phyloP scores from a whole-genome alignment of 2,329 filamentous ascomycete genomes.

The Neurospora sp. region DNA sequence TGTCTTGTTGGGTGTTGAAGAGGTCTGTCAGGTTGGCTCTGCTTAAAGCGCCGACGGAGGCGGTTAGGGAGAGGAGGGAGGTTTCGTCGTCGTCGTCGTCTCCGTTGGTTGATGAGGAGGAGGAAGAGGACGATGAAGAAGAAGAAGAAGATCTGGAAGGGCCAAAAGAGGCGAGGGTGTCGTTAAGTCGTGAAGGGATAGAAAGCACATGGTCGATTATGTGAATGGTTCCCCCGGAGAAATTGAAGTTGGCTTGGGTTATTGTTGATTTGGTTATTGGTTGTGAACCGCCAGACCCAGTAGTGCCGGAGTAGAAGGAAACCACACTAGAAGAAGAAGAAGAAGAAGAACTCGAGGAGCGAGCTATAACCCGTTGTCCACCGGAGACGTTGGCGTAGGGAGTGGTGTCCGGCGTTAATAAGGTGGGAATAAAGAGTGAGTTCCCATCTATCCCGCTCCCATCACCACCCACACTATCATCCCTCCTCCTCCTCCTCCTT shows the following conservation, averaged over 20 bases:
- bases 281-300: not conserved
- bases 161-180: constrained; percentile 18
- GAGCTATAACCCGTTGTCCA: constrained; percentile 45
- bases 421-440: constrained; percentile 27
- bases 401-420: constrained; percentile 32
- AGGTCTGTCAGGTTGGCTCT: constrained; percentile 30
- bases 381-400: constrained; percentile 48
- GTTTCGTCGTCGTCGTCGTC: not conserved
- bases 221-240: constrained; percentile 45
- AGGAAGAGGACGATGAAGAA: constrained; percentile 12
- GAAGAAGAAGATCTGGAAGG: not conserved
- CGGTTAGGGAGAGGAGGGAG: constrained; percentile 25
- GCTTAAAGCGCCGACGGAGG: constrained; percentile 35
- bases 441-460: constrained; percentile 1
- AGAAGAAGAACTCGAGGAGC: constrained; percentile 11
- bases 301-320: constrained; percentile 38
- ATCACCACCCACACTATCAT: not conserved
- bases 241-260: constrained; percentile 32
- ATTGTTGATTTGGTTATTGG: not conserved
- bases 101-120: constrained; percentile 24
- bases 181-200: constrained; percentile 33
- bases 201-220: constrained; percentile 38
- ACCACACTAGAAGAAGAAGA: constrained; percentile 17
- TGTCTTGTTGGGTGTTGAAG: constrained; percentile 31
- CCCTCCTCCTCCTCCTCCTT: not conserved